Evolutionary conservation across 108 stramenopile genomes (phyloP).

Genomic region (Pseudonitzschia pungens): DNA sequence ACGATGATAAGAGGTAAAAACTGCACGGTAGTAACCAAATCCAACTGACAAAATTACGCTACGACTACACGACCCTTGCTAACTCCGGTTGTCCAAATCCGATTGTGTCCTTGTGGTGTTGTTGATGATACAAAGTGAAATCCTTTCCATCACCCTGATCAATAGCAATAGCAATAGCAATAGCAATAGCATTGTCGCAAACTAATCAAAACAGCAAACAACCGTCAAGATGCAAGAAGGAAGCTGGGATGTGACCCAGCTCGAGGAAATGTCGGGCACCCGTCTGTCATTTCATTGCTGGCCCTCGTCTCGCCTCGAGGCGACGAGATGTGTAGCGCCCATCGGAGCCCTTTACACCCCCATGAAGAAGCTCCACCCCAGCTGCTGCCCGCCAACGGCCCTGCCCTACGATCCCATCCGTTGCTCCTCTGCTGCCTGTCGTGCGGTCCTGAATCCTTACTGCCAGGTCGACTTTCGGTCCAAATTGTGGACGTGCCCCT

Average conservation of each 20-base stretch:
- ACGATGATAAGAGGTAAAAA: not conserved
- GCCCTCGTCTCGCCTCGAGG: slow-evolving; percentile 95
- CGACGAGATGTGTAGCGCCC: slow-evolving; percentile 96
- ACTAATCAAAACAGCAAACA: not conserved
- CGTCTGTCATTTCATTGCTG: slow-evolving; percentile 97
- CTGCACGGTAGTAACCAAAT: not conserved
- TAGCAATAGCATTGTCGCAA: not conserved
- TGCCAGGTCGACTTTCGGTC: slow-evolving; percentile 96
- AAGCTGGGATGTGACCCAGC: slow-evolving; percentile 79
- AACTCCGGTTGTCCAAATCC: too few relatives aligned
- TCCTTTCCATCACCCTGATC: not conserved
- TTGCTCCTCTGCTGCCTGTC: slow-evolving; percentile 88
- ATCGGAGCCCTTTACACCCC: slow-evolving; percentile 97
- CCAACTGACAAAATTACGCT: not conserved
- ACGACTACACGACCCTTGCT: not conserved
- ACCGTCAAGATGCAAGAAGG: slow-evolving; percentile 49
- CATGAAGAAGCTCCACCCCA: slow-evolving; percentile 86
- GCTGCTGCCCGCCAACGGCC: slow-evolving; percentile 73
- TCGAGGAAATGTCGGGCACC: slow-evolving; percentile 84
- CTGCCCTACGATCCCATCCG: slow-evolving; percentile 98
- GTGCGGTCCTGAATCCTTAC: slow-evolving; percentile 97
- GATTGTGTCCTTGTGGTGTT: too few relatives aligned
- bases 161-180: too few relatives aligned
- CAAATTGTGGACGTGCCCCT: slow-evolving; percentile 98
- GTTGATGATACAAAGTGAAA: too few relatives aligned